phyloP scores from a whole-genome alignment of 2,329 filamentous ascomycete species.

The Rutstroemia sp. region DNA sequence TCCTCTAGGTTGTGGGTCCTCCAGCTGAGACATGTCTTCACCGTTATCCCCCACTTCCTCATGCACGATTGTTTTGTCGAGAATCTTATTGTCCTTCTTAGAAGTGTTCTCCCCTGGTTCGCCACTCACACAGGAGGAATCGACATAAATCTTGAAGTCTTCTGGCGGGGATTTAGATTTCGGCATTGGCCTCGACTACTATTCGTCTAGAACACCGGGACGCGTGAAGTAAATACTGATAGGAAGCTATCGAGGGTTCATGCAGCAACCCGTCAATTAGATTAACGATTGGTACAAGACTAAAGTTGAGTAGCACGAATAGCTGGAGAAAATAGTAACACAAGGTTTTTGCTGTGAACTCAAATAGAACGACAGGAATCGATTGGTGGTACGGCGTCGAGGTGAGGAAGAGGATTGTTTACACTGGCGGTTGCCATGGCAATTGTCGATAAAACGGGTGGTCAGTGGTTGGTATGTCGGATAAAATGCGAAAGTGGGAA shows the following conservation, averaged over 20 bases:
- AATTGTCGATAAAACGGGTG: too few relatives aligned
- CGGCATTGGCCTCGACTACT: slow-evolving; percentile 13
- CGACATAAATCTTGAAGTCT: slow-evolving; percentile 27
- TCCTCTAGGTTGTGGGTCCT: slow-evolving; percentile 1
- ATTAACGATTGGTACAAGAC: slow-evolving; percentile 2
- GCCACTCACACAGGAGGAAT: slow-evolving; percentile 23
- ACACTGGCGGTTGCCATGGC: too few relatives aligned
- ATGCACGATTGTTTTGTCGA: slow-evolving; percentile 20
- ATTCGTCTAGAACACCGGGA: neutral
- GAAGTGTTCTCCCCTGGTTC: neutral
- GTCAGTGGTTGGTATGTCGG: too few relatives aligned
- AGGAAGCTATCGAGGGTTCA: slow-evolving; percentile 13
- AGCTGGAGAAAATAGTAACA: neutral
- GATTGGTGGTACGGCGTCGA: too few relatives aligned
- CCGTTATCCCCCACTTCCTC: slow-evolving; percentile 12
- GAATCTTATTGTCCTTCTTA: slow-evolving; percentile 12
- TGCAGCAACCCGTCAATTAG: slow-evolving; percentile 21
- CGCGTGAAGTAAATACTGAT: slow-evolving; percentile 18
- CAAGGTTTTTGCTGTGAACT: neutral
- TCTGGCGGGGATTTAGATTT: slow-evolving; percentile 16
- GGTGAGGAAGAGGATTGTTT: too few relatives aligned
- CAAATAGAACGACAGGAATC: too few relatives aligned
- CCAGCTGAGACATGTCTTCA: slow-evolving; percentile 2
- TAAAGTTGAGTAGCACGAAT: neutral
- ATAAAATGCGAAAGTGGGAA: neutral